A percentile compares a stretch with the other conserved stretches of the same genome.
Evolutionary conservation across 805 yeast genomes (phyloP).

Genomic region (Suhomyces kilbournensis): DNA sequence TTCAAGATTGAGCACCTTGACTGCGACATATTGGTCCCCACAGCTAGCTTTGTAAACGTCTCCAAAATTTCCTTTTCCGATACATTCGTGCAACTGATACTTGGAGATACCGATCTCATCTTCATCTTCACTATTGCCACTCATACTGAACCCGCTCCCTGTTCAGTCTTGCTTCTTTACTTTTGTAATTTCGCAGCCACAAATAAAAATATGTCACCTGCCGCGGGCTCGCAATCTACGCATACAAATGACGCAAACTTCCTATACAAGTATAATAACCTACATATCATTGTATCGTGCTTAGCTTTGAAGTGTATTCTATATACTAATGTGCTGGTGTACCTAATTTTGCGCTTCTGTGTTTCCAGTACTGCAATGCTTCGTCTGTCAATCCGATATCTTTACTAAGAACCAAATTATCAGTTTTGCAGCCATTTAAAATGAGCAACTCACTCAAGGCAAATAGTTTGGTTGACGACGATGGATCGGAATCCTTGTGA

Average conservation of each 20-base stretch:
- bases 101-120: slow-evolving; percentile 1
- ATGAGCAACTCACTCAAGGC: slow-evolving; percentile 56
- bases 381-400: slow-evolving; percentile 39
- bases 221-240: not conserved
- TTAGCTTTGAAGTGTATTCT: not conserved
- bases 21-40: slow-evolving; percentile 56
- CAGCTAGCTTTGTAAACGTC: slow-evolving; percentile 66
- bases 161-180: not conserved
- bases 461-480: slow-evolving; percentile 22
- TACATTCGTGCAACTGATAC: slow-evolving; percentile 46
- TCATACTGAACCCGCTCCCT: not conserved
- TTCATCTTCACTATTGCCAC: not conserved
- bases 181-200: slow-evolving; percentile 11
- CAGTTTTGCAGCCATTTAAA: slow-evolving; percentile 54
- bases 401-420: slow-evolving; percentile 24
- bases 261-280: not conserved
- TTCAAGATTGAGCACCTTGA: slow-evolving; percentile 84
- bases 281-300: not conserved
- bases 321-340: not conserved
- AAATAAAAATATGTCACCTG: slow-evolving; percentile 2
- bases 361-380: slow-evolving; percentile 56
- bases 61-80: slow-evolving; percentile 85
- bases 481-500: slow-evolving; percentile 6
- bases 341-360: slow-evolving; percentile 8
- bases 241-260: not conserved